phyloP scores from a whole-genome alignment of 495 filamentous ascomycete species.

The Xylaria scruposa region DNA sequence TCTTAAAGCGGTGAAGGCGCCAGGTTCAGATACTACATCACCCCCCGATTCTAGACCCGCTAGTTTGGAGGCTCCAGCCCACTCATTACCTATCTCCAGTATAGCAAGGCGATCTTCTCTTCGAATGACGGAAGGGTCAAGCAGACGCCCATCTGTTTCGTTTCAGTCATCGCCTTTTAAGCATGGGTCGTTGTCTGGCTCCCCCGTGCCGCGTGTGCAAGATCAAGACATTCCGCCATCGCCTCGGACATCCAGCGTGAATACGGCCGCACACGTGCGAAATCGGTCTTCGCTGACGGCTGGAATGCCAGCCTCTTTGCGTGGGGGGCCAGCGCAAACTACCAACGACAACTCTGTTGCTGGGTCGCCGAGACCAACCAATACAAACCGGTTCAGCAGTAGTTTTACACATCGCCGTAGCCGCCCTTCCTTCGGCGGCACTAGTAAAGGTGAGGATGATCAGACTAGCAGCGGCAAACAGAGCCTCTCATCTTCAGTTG shows the following conservation, averaged over 20 bases:
- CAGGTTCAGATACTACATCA: conserved; percentile 66
- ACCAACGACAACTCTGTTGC: conserved; percentile 67
- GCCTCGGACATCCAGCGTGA: conserved; percentile 61
- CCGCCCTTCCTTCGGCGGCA: conserved; percentile 74
- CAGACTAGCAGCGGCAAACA: conserved; percentile 85
- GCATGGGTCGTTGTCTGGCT: conserved; percentile 90
- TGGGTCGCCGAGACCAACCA: conserved; percentile 74
- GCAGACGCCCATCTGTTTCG: conserved; percentile 81
- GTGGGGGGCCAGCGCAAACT: conserved; percentile 56
- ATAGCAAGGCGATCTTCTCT: conserved; percentile 46
- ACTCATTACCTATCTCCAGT: conserved; percentile 54
- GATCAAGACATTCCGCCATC: conserved; percentile 58
- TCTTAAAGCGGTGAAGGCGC: conserved; percentile 68
- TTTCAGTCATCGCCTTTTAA: conserved; percentile 87
- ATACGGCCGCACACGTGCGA: conserved; percentile 65
- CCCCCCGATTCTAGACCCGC: conserved; percentile 67
- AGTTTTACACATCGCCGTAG: conserved; percentile 71
- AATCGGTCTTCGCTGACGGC: conserved; percentile 70
- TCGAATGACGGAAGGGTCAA: conserved; percentile 48
- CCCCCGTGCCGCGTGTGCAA: conserved; percentile 61
- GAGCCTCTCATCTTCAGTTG: conserved; percentile 79
- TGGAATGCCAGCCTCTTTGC: conserved; percentile 69
- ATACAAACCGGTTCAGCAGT: conserved; percentile 83
- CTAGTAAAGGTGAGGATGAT: conserved; percentile 80
- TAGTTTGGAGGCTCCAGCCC: conserved; percentile 49